Evolutionary conservation across 2,329 filamentous ascomycete genomes (phyloP), one percentile per base, ranked within the genome.

Genomic region (Aureobasidium sp.): DNA sequence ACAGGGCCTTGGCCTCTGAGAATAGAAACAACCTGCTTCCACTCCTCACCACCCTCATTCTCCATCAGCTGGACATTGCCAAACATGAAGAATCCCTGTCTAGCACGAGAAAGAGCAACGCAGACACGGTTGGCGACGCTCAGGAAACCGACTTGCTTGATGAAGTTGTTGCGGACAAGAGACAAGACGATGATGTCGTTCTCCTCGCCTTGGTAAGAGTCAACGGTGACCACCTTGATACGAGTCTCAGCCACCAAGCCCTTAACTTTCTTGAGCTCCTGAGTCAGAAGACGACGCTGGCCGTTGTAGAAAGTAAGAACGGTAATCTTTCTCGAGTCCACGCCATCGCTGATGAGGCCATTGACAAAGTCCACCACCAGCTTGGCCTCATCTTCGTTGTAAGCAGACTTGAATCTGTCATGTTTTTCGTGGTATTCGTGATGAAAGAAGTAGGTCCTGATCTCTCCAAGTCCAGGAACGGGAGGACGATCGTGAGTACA

Each of bases 201-300:
- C 69, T 96, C 90, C 67, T 96, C 90, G 13, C 91, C 91, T 70
- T 96, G 91, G 68, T 93, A 96, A 0, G 88, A 89, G 68, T 96
- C 92, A 0, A 96, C 89, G 0, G 91, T 96, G 35, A 84, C 82
- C 1, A 95, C 86, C 60, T 76, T 73, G 46, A 84, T 74, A 10
- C 55, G 27, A 4, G 25, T 27, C 0, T 67, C 64, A 11, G 27
- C 13, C 3, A 54, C 15, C 8, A 21, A 7, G 10, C 47, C 40
- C 9, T 35, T 15, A 3, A 38, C 31, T 33, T 40, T 33, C 11
- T 73, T 71, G 3, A 86, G 70, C 6, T 74, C 71, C 15, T 75
- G 77, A 0, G 84, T 67, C 2, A 96, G 78, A 2, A 79, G 74
- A 65, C 87, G 87, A 46, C 86, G 80, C 69, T 96, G 92, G 0